These are phyloP conservation scores for Tetrahymena thermophila DNA, from an alignment of 73 alveolate species.

Conservation along the genomic window DNA sequence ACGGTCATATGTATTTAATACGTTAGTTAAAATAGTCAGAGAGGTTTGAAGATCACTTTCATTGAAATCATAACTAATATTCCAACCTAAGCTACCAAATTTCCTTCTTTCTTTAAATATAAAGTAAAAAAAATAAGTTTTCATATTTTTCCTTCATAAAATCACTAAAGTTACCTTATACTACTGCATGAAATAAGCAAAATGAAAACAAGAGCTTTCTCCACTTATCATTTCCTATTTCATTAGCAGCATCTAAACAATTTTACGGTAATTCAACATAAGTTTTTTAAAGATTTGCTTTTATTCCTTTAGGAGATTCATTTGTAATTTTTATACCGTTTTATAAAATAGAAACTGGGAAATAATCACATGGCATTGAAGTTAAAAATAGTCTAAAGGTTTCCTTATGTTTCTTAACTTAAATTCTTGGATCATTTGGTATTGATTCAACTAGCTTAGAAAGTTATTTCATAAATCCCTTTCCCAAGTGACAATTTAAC, in stretches of 20 bases:
- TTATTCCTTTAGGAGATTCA: slow-evolving; percentile 84
- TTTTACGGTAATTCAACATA: slow-evolving; percentile 67
- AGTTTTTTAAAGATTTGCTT: slow-evolving; percentile 76
- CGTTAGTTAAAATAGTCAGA: slow-evolving; percentile 66
- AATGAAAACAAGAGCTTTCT: slow-evolving; percentile 73
- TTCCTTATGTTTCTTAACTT: slow-evolving; percentile 61
- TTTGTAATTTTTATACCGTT: slow-evolving; percentile 94
- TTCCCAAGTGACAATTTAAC: slow-evolving; percentile 97
- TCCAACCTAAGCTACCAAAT: slow-evolving; percentile 97
- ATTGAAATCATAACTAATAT: slow-evolving; percentile 93
- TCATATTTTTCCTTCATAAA: not conserved
- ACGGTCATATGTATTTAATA: slow-evolving; percentile 80
- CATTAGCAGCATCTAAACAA: slow-evolving; percentile 70
- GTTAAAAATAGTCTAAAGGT: slow-evolving; percentile 92
- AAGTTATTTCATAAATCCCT: slow-evolving; percentile 97
- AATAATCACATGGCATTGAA: slow-evolving; percentile 94
- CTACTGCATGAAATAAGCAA: slow-evolving; percentile 96
- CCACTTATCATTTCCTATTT: slow-evolving; percentile 71
- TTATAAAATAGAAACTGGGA: slow-evolving; percentile 94
- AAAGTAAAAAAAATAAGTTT: not conserved
- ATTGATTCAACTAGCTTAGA: slow-evolving; percentile 81
- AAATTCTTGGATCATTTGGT: slow-evolving; percentile 3
- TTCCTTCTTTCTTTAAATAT: slow-evolving; percentile 80
- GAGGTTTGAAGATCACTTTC: slow-evolving; percentile 94
- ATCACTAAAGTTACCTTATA: slow-evolving; percentile 20